A percentile compares a stretch with the other conserved stretches of the same genome.
phyloP scores from a whole-genome alignment of 2,329 filamentous ascomycete species.

The Cordyceps militaris region DNA sequence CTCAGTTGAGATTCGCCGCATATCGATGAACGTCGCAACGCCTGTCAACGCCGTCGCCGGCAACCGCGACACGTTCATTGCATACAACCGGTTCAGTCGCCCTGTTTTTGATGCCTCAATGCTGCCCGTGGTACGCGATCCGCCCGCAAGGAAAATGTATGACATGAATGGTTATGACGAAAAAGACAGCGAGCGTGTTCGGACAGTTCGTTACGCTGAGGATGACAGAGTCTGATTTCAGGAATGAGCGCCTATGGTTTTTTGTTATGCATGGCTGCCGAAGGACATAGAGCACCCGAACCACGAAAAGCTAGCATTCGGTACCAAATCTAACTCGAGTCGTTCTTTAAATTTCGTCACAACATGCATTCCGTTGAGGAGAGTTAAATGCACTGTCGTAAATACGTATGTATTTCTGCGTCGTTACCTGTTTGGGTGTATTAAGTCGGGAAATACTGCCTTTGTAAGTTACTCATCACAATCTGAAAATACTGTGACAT shows the following conservation, averaged over 20 bases:
- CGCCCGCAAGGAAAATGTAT: neutral
- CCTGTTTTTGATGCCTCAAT: constrained; percentile 21
- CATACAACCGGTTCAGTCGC: constrained; percentile 42
- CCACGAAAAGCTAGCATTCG: neutral
- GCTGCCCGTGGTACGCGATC: constrained; percentile 4
- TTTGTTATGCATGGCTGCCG: neutral
- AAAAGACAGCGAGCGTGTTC: neutral
- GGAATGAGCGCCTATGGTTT: neutral
- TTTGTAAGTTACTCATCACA: too few species aligned
- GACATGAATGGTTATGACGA: neutral
- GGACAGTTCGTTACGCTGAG: constrained; percentile 5
- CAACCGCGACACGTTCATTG: constrained; percentile 33
- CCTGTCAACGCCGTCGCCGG: constrained; percentile 34
- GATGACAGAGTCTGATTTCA: neutral
- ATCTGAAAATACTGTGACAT: too few species aligned
- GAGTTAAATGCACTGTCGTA: neutral
- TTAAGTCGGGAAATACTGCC: too few species aligned
- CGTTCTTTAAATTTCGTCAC: constrained; percentile 3
- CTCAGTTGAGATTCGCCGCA: constrained; percentile 31
- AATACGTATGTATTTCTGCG: neutral
- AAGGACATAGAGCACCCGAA: neutral
- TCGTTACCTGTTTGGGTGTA: too few species aligned
- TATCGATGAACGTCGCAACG: constrained; percentile 28
- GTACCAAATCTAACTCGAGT: constrained; percentile 8
- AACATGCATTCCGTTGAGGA: neutral